Evolutionary conservation across 345 rosid species (phyloP).

Genomic region (Physaria fendleri): DNA sequence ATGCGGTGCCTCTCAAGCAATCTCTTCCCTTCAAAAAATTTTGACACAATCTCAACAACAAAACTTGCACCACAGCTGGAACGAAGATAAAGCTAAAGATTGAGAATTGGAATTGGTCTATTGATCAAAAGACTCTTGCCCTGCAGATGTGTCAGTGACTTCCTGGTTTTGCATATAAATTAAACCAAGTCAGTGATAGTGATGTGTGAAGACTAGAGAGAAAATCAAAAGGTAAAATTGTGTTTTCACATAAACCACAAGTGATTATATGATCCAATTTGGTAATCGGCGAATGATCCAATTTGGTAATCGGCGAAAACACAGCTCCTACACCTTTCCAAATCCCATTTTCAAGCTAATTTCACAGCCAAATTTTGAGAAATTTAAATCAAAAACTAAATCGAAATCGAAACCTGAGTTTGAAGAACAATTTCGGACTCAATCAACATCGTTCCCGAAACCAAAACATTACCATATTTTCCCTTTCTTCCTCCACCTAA

Average conservation of each 20-base stretch:
- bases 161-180: conserved; percentile 33
- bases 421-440: conserved; percentile 83
- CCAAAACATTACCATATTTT: too few species aligned
- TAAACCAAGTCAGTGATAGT: neutral
- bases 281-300: too few species aligned
- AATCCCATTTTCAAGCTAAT: conserved; percentile 56
- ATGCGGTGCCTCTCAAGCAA: conserved; percentile 81
- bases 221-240: too few species aligned
- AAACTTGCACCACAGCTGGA: conserved; percentile 93
- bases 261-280: too few species aligned
- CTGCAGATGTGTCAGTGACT: too few species aligned
- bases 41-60: conserved; percentile 62
- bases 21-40: conserved; percentile 83
- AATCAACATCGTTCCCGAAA: conserved; percentile 64
- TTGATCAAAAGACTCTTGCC: conserved; percentile 39
- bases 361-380: too few species aligned
- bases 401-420: conserved; percentile 50
- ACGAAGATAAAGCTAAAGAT: neutral
- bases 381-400: neutral
- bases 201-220: too few species aligned
- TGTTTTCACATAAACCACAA: too few species aligned
- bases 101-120: neutral
- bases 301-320: conserved; percentile 78
- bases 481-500: too few species aligned
- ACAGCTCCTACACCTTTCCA: conserved; percentile 97